Conservation (phyloP, 176 grass and related monocot species). For the Juncus effusus region DNA sequence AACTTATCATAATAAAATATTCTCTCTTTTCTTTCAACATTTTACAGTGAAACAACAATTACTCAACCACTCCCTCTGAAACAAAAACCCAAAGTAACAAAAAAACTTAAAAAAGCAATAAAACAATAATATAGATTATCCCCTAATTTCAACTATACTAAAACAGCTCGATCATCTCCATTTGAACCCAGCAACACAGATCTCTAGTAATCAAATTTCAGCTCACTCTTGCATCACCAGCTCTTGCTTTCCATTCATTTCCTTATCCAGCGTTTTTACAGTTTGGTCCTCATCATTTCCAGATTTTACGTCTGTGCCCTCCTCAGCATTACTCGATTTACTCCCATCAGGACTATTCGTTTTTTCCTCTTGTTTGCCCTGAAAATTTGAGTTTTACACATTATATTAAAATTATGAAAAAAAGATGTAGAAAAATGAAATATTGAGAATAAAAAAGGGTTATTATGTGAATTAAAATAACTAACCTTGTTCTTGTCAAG, state of each 20-base stretch:
- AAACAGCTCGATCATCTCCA: background rate
- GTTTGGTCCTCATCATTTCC: slow-evolving; percentile 30
- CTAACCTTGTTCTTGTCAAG: slow-evolving; percentile 92
- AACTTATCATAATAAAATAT: slow-evolving; percentile 2
- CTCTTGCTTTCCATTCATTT: slow-evolving; percentile 36
- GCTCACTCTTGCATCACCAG: slow-evolving; percentile 11
- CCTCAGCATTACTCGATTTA: slow-evolving; percentile 30
- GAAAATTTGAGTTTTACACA: background rate
- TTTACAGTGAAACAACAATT: slow-evolving; percentile 12
- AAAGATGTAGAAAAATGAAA: background rate
- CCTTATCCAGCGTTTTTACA: background rate
- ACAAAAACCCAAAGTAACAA: background rate
- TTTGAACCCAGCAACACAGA: background rate
- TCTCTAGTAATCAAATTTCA: background rate
- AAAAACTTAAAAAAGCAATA: slow-evolving; percentile 1
- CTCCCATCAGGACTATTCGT: slow-evolving; percentile 16
- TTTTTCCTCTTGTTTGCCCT: slow-evolving; percentile 53
- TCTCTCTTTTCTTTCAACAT: slow-evolving; percentile 17
- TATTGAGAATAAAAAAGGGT: background rate
- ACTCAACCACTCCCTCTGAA: slow-evolving; percentile 10
- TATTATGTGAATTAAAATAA: slow-evolving; percentile 19
- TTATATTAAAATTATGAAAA: background rate
- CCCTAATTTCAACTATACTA: slow-evolving; percentile 20
- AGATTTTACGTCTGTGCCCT: slow-evolving; percentile 19
- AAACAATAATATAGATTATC: slow-evolving; percentile 4